Conservation (phyloP, 2,329 filamentous ascomycete species). For the Pseudogymnoascus sp. region DNA sequence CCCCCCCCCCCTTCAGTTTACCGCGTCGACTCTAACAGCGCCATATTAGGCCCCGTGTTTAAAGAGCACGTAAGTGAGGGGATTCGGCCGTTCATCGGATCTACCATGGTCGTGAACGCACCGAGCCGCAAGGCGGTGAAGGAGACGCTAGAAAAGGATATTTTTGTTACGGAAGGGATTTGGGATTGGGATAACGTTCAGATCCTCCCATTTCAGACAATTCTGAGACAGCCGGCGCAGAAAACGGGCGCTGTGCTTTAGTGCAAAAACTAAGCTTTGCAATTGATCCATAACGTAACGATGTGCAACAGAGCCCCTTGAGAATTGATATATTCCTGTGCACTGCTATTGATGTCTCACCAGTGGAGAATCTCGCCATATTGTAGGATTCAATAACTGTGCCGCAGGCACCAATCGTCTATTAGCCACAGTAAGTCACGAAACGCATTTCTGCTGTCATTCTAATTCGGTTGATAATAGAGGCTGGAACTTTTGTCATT, state of each 20-base stretch:
- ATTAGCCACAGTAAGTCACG: neutral
- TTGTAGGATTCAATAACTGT: neutral
- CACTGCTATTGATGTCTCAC: neutral
- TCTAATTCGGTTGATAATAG: neutral
- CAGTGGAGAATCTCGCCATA: neutral
- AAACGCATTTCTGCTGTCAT: neutral
- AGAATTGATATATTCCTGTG: neutral
- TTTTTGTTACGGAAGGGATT: conserved; percentile 64
- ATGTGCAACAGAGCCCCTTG: neutral
- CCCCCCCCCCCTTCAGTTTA: neutral
- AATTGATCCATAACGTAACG: neutral
- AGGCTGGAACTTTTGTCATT: neutral
- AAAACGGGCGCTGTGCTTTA: neutral
- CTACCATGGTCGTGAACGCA: conserved; percentile 60
- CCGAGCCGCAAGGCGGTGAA: conserved; percentile 62
- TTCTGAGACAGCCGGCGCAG: neutral
- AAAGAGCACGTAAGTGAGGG: neutral
- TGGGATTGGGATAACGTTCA: conserved; percentile 71
- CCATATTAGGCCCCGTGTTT: neutral
- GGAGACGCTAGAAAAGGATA: conserved; percentile 59
- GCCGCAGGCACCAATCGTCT: neutral
- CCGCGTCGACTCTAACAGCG: neutral
- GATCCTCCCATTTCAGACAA: conserved; percentile 2
- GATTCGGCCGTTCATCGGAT: conserved; percentile 50
- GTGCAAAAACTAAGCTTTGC: neutral